Base-by-base conservation (phyloP, 2,329 filamentous ascomycete species). In the Phialocephala subalpina region DNA sequence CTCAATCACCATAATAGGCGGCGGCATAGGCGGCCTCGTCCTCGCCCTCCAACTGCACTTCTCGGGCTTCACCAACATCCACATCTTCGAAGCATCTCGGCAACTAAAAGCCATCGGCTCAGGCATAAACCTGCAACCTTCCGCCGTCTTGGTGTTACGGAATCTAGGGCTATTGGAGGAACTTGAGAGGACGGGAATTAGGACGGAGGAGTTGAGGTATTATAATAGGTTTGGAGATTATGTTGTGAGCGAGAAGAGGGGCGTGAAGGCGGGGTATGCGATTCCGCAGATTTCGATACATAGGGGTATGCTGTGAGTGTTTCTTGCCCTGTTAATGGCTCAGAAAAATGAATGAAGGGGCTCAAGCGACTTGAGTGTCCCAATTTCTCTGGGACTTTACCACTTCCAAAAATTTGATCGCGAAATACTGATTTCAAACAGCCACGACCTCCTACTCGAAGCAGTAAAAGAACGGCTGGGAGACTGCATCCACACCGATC, bases 41-140 rank as follows among this genome's bases (percentile, higher is more conserved):
- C 62, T 65, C 16, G 62, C 65, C 6, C 70, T 77, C 9, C 69
- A 75, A 11, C 66, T 77, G 2, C 72, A 77, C 61, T 74, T 74
- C 29, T 69, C 70, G 22, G 74, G 74, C 36, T 77, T 80, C 67
- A 79, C 72, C n/a, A 75, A 82, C 70, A 78, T 83, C 58, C 71
- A 79, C 49, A 75, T 82, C 27, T 82, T 79, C 69, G 81, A 83
- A 67, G 77, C 80, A 2, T 77, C 78, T 8, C 75, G 75, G 1
- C 73, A 76, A n/a, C 74, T 82, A 9, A 80, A 79, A 7, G 79
- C 79, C 7, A 74, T 82, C 6, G 81, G 81, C 6, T 80, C 82
- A 0, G 81, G 81, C 3, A 83, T 83, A 72, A 83, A 83, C 60
- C 77, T 82, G 1, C 81, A 83, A 63, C 80, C 81, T 0, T 81